A percentile compares a stretch with the other conserved stretches of the same genome.
phyloP scores from a whole-genome alignment of 441 rosid species.

The Rhodomyrtus psidioides region DNA sequence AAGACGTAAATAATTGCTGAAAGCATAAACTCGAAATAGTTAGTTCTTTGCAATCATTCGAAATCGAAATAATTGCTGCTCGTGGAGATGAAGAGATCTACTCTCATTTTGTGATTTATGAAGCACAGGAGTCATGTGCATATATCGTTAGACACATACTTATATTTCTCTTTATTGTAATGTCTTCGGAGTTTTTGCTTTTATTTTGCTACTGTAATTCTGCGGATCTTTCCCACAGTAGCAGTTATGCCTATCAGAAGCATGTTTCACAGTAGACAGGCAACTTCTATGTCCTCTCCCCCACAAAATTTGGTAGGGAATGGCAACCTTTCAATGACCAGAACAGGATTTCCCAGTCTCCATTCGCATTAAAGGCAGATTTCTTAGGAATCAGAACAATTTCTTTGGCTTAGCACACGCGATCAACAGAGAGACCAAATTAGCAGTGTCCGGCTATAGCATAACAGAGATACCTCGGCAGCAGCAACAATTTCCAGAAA shows the following conservation, averaged over 20 bases:
- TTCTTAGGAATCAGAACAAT: no score
- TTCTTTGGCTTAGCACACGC: no score
- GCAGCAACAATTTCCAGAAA: slow-evolving; percentile 56
- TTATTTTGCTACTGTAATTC: no score
- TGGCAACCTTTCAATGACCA: no score
- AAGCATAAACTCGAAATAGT: background rate
- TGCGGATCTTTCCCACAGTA: background rate
- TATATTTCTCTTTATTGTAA: background rate
- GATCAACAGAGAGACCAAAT: background rate
- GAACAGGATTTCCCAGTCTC: no score
- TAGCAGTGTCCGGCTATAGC: background rate
- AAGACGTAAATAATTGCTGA: no score
- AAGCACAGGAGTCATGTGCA: background rate
- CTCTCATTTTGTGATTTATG: background rate
- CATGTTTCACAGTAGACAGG: background rate
- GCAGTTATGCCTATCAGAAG: background rate
- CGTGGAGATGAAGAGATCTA: background rate
- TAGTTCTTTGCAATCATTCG: background rate
- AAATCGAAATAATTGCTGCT: background rate
- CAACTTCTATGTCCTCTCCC: no score
- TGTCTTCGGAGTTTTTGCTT: no score
- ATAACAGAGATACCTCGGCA: slow-evolving; percentile 54
- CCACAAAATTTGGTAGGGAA: no score
- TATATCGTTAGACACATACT: background rate
- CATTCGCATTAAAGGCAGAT: no score